These are phyloP conservation scores for Aspergillus fischeri DNA, from an alignment of 2,329 filamentous ascomycete species.

Conservation along the genomic window DNA sequence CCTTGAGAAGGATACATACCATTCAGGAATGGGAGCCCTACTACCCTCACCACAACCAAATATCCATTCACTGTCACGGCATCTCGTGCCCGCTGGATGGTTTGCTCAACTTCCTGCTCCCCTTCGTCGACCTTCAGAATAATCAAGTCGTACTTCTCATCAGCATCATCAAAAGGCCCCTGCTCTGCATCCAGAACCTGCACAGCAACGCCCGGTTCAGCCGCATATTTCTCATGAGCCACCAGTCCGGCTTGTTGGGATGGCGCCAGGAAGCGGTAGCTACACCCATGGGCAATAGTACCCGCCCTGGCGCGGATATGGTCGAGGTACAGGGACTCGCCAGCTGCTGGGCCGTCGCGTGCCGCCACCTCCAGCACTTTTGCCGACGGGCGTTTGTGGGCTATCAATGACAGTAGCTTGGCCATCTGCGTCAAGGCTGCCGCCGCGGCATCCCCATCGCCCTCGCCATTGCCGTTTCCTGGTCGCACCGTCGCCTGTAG, in stretches of 20 bases:
- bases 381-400: neutral
- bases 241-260: neutral
- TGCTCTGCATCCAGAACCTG: neutral
- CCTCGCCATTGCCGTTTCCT: neutral
- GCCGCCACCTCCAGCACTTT: neutral
- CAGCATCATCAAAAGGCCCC: neutral
- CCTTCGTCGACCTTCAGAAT: neutral
- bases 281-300: neutral
- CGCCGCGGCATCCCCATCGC: too few relatives aligned
- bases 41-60: neutral
- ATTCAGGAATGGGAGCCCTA: neutral
- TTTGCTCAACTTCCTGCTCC: neutral
- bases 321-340: slow-evolving; percentile 1
- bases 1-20: too few relatives aligned
- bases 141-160: slow-evolving; percentile 3
- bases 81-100: neutral
- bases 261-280: slow-evolving; percentile 3
- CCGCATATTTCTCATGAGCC: neutral
- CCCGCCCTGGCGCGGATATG: neutral
- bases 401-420: neutral
- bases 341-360: neutral
- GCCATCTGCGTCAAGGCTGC: neutral
- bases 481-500: neutral
- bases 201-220: neutral
- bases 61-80: slow-evolving; percentile 1